Evolutionary conservation across 371 early-diverging fungal genomes (phyloP).

Genomic region (Zancudomyces culisetae): DNA sequence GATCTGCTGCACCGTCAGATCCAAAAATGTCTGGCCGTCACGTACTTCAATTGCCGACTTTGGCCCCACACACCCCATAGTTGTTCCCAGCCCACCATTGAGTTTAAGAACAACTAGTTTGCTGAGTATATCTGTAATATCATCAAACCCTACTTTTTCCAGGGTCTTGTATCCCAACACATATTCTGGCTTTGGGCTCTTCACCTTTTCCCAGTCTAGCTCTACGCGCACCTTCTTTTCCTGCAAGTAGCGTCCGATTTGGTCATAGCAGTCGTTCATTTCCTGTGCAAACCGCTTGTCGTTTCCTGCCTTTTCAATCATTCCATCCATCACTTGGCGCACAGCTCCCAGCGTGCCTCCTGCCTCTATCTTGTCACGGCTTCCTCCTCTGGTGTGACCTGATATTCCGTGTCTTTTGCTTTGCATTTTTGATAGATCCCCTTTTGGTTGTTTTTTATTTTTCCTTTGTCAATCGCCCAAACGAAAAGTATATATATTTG

Average conservation of each 20-base stretch:
- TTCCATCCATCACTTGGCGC: slow-evolving; percentile 17
- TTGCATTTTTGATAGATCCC: too few species aligned
- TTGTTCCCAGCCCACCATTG: slow-evolving; percentile 98
- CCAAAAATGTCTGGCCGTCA: slow-evolving; percentile 96
- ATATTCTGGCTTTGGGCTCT: slow-evolving; percentile 71
- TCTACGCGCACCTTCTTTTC: slow-evolving; percentile 52
- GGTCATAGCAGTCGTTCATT: slow-evolving; percentile 82
- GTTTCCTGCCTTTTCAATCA: slow-evolving; percentile 14
- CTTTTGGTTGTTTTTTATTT: too few species aligned
- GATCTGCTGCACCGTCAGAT: slow-evolving; percentile 95
- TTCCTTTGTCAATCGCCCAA: too few species aligned
- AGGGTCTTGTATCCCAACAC: slow-evolving; percentile 60
- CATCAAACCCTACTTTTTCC: slow-evolving; percentile 26
- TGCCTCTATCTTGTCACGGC: slow-evolving; percentile 8
- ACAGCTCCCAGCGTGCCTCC: slow-evolving; percentile 22
- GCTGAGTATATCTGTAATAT: slow-evolving; percentile 35
- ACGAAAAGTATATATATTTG: too few species aligned
- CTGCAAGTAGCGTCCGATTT: slow-evolving; percentile 67
- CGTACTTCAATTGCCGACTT: slow-evolving; percentile 98
- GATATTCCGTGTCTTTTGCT: too few species aligned
- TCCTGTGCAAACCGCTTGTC: slow-evolving; percentile 24
- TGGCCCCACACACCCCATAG: slow-evolving; percentile 99
- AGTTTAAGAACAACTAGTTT: slow-evolving; percentile 98
- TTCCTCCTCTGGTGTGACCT: too few species aligned
- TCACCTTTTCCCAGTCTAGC: slow-evolving; percentile 81